Base-by-base conservation (phyloP, 2,329 filamentous ascomycete genomes). In the Colletotrichum sp. region DNA sequence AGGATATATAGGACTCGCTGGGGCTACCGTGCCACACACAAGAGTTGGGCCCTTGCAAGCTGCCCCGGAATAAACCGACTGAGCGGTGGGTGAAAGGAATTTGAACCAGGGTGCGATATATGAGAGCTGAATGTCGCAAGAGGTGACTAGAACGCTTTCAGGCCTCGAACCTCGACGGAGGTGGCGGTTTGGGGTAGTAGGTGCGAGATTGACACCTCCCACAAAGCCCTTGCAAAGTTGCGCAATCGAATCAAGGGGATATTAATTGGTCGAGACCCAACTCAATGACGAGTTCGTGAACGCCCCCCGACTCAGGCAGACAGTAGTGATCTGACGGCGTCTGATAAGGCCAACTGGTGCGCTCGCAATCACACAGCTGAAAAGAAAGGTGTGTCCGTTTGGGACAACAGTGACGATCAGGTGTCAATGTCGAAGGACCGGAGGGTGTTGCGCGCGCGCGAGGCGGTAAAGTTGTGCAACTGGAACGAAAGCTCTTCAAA, bases 201-300 rank as follows among this genome's bases (percentile, higher is more conserved):
- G 64, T 52, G 70, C 64, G 56, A 75, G 15, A 72, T 75, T 75
- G 70, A 73, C 18, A 36, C 62, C 34, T 34, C 34, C 43, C n/a
- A 36, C 58, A 66, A 58, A 34, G 70, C 56, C 70, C 73, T 75
- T 75, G 73, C 26, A 68, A 73, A 66, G 58, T 75, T 72, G 73
- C 70, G 73, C 73, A 75, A 75, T 75, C 73, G 73, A 55, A 13
- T 28, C 16, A 73, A 73, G 30, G 34, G 10, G 48, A 43, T 32
- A 64, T 64, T 69, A 65, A 73, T 73, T 73, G 73, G 70, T 48
- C 36, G 32, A 68, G 24, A 36, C 43, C 38, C 55, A 30, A 67
- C 36, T 66, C 61, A 36, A 55, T 71, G 61, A 72, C 69, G 61
- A 61, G 68, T 30, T 36, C 36, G 38, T 48, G 30, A 43, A 61